Conservation (phyloP, 225 moss, liverwort and hornwort species). For the Asterella californica region DNA sequence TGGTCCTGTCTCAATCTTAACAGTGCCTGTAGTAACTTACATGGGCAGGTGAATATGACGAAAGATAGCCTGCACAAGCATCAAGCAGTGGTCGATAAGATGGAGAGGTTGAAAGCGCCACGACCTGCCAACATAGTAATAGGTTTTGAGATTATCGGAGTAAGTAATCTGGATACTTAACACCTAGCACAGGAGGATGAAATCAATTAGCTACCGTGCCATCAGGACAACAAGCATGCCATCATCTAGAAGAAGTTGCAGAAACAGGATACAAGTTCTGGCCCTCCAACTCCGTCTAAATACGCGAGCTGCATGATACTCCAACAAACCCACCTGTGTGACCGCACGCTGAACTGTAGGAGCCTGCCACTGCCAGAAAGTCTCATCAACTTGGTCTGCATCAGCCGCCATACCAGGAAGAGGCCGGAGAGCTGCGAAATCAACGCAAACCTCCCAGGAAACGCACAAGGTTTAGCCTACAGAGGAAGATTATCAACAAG, state of each 20-base stretch:
- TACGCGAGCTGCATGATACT: background rate
- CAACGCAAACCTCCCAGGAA: constrained; percentile 37
- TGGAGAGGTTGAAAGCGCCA: constrained; percentile 74
- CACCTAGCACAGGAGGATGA: background rate
- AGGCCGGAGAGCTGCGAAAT: constrained; percentile 74
- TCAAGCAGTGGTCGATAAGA: constrained; percentile 93
- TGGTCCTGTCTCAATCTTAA: background rate
- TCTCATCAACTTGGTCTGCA: constrained; percentile 74
- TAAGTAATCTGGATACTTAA: background rate
- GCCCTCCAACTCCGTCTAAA: background rate
- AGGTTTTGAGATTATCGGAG: background rate
- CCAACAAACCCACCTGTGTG: constrained; percentile 48
- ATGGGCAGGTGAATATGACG: constrained; percentile 80
- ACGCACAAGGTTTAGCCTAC: constrained; percentile 32
- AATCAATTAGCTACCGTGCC: background rate
- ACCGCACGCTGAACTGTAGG: constrained; percentile 66
- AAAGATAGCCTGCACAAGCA: constrained; percentile 83
- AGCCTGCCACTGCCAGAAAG: constrained; percentile 89
- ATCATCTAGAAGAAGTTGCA: background rate
- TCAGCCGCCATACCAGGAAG: constrained; percentile 50
- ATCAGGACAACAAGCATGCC: background rate
- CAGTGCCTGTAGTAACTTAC: constrained; percentile 39
- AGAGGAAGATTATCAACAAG: background rate
- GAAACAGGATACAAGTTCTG: background rate
- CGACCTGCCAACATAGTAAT: constrained; percentile 55